Percentiles rank a stretch among this genome's conserved stretches.
Conservation (phyloP, 2,329 filamentous ascomycete genomes). For the Paraphaeosphaeria sporulosa region DNA sequence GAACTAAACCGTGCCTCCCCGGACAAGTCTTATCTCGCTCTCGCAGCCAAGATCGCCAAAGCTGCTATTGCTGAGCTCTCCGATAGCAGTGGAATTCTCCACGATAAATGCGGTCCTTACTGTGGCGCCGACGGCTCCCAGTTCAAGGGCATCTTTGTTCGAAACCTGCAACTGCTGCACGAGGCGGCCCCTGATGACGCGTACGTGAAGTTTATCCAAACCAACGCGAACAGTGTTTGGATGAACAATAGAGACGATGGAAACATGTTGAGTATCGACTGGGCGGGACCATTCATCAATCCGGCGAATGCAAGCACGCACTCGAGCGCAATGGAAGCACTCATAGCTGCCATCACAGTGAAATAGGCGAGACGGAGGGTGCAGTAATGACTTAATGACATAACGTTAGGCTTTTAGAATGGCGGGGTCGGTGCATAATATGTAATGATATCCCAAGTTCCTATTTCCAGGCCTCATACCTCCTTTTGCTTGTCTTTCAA, state of each 20-base stretch:
- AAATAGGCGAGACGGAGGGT: constrained; percentile 11
- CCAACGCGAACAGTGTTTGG: constrained; percentile 74
- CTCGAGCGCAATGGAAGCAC: constrained; percentile 69
- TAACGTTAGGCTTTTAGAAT: background rate
- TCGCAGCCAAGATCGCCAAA: constrained; percentile 49
- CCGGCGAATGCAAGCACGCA: constrained; percentile 67
- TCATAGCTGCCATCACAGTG: constrained; percentile 64
- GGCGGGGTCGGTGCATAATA: constrained; percentile 13
- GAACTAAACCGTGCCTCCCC: constrained; percentile 58
- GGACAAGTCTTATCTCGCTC: constrained; percentile 40
- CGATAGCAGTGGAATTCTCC: constrained; percentile 49
- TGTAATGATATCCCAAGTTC: constrained; percentile 21
- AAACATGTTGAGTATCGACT: constrained; percentile 67
- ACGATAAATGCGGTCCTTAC: constrained; percentile 50
- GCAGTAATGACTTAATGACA: constrained; percentile 3
- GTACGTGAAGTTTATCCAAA: constrained; percentile 64
- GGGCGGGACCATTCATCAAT: constrained; percentile 65
- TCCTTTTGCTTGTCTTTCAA: background rate
- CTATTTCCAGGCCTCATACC: background rate
- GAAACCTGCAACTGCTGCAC: constrained; percentile 69
- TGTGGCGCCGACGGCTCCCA: constrained; percentile 60
- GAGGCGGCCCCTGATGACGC: constrained; percentile 56
- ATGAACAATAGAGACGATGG: constrained; percentile 60
- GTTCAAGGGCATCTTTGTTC: constrained; percentile 76
- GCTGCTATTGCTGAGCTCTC: constrained; percentile 48